phyloP scores from a whole-genome alignment of 495 filamentous ascomycete genomes.

The Astrothelium subdiscretum region DNA sequence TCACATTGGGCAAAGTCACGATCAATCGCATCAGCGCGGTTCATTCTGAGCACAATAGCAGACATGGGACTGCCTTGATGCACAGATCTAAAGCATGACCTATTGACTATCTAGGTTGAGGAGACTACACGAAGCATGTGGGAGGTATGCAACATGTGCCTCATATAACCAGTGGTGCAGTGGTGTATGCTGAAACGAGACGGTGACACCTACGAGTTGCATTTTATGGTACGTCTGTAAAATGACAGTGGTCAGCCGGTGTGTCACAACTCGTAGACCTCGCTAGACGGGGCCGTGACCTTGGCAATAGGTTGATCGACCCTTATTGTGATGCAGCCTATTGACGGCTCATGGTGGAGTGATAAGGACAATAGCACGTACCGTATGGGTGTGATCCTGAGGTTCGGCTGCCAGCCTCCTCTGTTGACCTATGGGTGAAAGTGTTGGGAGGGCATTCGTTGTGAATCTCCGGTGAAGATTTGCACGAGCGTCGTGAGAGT shows the following conservation, averaged over 20 bases:
- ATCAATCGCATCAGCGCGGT: too few relatives aligned
- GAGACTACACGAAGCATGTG: not conserved
- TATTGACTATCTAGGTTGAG: not conserved
- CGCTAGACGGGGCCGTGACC: not conserved
- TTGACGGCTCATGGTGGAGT: not conserved
- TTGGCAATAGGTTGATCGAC: not conserved
- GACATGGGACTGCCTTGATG: not conserved
- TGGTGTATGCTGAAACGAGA: not conserved
- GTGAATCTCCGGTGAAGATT: slow-evolving; percentile 87
- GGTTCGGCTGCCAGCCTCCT: slow-evolving; percentile 43
- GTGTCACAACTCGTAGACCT: slow-evolving; percentile 2
- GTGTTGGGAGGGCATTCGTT: slow-evolving; percentile 70
- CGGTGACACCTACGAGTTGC: slow-evolving; percentile 40
- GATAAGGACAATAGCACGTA: slow-evolving; percentile 5
- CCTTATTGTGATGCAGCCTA: not conserved
- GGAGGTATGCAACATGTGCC: not conserved
- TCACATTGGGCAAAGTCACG: too few relatives aligned
- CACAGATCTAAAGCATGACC: not conserved
- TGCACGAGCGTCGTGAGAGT: slow-evolving; percentile 47
- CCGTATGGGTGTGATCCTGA: slow-evolving; percentile 30
- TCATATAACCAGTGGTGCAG: not conserved
- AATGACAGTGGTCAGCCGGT: slow-evolving; percentile 23
- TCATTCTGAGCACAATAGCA: not conserved
- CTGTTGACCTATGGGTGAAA: slow-evolving; percentile 60
- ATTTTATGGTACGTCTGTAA: slow-evolving; percentile 44